Evolutionary conservation across 345 rosid genomes (phyloP).

Genomic region (Hypericum perforatum): DNA sequence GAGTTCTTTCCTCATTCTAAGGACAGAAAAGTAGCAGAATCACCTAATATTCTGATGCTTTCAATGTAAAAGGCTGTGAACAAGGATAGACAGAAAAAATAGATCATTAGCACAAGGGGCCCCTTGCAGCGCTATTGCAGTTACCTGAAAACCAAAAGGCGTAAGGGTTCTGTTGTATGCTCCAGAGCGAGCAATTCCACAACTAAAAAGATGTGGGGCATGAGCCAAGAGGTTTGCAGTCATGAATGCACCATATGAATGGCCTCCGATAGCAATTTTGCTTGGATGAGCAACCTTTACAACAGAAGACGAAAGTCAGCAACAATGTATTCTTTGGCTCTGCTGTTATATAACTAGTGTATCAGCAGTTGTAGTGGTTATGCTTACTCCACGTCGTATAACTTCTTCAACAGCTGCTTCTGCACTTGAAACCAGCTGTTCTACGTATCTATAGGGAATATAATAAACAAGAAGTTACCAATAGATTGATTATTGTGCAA

Average conservation of each 20-base stretch:
- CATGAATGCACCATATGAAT: constrained; percentile 99
- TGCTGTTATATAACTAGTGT: background rate
- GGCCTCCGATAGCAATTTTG: constrained; percentile 94
- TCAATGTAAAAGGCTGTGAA: background rate
- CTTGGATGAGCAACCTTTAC: constrained; percentile 78
- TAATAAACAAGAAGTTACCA: background rate
- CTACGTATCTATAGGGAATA: constrained; percentile 56
- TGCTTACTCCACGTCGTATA: constrained; percentile 69
- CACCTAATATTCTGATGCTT: constrained; percentile 8
- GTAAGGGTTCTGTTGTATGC: constrained; percentile 99
- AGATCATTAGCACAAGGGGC: background rate
- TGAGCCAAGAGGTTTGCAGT: constrained; percentile 94
- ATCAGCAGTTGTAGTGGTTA: constrained; percentile 8
- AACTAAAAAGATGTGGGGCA: constrained; percentile 93
- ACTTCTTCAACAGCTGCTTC: constrained; percentile 99
- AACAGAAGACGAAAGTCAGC: constrained; percentile 11
- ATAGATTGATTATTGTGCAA: too few species aligned
- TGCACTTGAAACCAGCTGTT: constrained; percentile 90
- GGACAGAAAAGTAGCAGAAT: constrained; percentile 2
- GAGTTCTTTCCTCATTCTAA: constrained; percentile 92
- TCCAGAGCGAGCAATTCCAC: constrained; percentile 96
- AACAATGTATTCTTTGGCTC: constrained; percentile 8
- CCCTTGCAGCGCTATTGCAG: constrained; percentile 1
- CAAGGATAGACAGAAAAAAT: background rate
- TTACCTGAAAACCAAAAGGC: constrained; percentile 96